A percentile compares a stretch with the other conserved stretches of the same genome.
Conservation (phyloP, 768 basidiomycete species). For the Exsudoporus frostii region DNA sequence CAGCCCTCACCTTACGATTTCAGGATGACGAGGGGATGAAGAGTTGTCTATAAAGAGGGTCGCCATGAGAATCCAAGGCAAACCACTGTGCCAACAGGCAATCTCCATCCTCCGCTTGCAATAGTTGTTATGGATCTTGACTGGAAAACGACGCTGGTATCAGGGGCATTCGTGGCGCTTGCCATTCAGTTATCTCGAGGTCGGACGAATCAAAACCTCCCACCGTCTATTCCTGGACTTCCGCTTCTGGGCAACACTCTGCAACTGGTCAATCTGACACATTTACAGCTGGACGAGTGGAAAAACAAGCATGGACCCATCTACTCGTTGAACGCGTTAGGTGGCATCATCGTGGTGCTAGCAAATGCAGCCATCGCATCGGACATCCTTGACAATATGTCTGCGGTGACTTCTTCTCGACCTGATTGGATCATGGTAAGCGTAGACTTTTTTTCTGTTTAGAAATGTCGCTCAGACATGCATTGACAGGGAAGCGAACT, state of each 20-base stretch:
- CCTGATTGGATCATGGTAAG: constrained; percentile 11
- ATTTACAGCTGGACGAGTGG: constrained; percentile 9
- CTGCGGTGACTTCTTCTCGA: constrained; percentile 4
- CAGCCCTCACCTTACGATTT: neutral
- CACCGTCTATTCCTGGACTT: constrained; percentile 5
- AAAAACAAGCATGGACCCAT: constrained; percentile 8
- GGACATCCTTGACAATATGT: constrained; percentile 8
- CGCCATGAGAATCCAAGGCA: neutral
- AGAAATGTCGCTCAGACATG: neutral
- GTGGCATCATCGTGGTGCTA: constrained; percentile 8
- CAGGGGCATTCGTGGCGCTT: neutral
- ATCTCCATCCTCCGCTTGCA: neutral
- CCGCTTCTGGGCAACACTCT: constrained; percentile 3
- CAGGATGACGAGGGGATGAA: neutral
- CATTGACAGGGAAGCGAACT: neutral
- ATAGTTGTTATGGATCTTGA: neutral
- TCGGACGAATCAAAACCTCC: neutral
- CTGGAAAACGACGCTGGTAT: constrained; percentile 1
- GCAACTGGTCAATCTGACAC: constrained; percentile 3
- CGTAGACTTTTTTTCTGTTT: neutral
- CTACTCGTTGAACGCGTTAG: constrained; percentile 4
- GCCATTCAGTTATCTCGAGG: neutral
- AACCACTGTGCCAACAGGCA: no score
- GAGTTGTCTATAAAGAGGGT: neutral
- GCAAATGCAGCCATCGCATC: constrained; percentile 9